phyloP scores from a whole-genome alignment of 2,329 filamentous ascomycete species.

The Xylariaceae sp. region DNA sequence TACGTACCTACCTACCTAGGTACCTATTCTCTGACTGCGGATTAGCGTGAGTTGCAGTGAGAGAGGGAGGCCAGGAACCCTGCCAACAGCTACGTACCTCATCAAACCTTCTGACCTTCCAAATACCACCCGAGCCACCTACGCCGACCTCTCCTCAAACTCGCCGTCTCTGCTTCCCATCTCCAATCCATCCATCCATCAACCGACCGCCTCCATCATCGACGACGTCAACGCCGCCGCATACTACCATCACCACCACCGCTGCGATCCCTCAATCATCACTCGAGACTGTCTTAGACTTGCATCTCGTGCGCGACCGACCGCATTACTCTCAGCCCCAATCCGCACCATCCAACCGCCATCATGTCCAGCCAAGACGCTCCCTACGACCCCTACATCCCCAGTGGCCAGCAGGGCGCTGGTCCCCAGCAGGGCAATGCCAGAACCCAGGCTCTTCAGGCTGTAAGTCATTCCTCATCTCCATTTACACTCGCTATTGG shows the following conservation, averaged over 20 bases:
- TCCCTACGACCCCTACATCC: constrained; percentile 89
- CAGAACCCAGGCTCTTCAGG: constrained; percentile 69
- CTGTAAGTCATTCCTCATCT: constrained; percentile 60
- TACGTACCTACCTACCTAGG: neutral
- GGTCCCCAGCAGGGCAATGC: constrained; percentile 45
- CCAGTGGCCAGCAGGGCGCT: constrained; percentile 55
- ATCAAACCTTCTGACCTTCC: constrained; percentile 9
- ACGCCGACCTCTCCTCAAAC: constrained; percentile 4
- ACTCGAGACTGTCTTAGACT: neutral
- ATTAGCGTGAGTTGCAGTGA: too few species aligned
- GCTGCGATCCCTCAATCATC: neutral
- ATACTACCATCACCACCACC: neutral
- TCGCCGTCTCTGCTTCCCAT: constrained; percentile 11
- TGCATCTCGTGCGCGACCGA: too few species aligned
- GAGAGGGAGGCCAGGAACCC: neutral
- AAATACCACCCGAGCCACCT: constrained; percentile 8
- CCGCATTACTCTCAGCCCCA: neutral
- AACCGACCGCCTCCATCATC: neutral
- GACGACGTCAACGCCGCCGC: neutral
- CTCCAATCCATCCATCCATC: constrained; percentile 11
- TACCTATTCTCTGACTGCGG: neutral
- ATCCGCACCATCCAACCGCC: constrained; percentile 17
- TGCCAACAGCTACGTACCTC: constrained; percentile 11
- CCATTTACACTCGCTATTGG: constrained; percentile 8
- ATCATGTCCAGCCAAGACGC: constrained; percentile 55